phyloP scores from a whole-genome alignment of 495 filamentous ascomycete genomes.

The Saxophila tyrrhenica region DNA sequence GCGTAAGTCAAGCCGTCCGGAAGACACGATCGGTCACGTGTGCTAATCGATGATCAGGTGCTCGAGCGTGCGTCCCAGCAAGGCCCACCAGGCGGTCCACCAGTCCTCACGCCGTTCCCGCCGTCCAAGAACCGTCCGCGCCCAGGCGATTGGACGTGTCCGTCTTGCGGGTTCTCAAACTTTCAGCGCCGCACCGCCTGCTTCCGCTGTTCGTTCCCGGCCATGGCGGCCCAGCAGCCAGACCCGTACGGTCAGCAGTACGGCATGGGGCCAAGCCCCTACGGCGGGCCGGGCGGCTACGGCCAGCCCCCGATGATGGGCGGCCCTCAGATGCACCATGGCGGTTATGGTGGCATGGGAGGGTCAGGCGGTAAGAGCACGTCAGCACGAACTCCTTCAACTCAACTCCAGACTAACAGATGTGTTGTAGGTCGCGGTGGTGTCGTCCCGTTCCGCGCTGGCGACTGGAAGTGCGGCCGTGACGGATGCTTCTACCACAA shows the following conservation, averaged over 20 bases:
- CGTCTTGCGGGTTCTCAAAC: conserved; percentile 82
- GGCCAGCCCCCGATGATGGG: conserved; percentile 70
- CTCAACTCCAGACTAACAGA: background rate
- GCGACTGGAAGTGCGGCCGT: conserved; percentile 97
- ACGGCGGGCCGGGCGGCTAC: conserved; percentile 59
- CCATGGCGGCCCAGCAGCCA: conserved; percentile 63
- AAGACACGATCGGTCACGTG: background rate
- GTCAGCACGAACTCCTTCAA: background rate
- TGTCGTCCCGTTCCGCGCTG: conserved; percentile 91
- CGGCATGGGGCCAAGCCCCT: conserved; percentile 51
- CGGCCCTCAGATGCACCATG: conserved; percentile 70
- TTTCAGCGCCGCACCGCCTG: conserved; percentile 97
- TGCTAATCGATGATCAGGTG: conserved; percentile 34
- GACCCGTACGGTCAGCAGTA: conserved; percentile 65
- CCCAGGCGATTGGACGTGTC: conserved; percentile 97
- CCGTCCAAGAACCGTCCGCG: conserved; percentile 96
- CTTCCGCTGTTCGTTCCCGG: conserved; percentile 97
- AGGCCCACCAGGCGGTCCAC: conserved; percentile 27
- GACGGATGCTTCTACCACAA: conserved; percentile 99
- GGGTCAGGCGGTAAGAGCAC: conserved; percentile 51
- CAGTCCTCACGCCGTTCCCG: conserved; percentile 91
- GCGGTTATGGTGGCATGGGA: conserved; percentile 55
- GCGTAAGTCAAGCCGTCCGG: conserved; percentile 26
- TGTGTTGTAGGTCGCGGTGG: conserved; percentile 38
- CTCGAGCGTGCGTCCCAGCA: conserved; percentile 69